Evolutionary conservation across 1,139 yeast species (phyloP), one percentile per base, ranked within the genome.

Genomic region (Geotrichum aggregatum): DNA sequence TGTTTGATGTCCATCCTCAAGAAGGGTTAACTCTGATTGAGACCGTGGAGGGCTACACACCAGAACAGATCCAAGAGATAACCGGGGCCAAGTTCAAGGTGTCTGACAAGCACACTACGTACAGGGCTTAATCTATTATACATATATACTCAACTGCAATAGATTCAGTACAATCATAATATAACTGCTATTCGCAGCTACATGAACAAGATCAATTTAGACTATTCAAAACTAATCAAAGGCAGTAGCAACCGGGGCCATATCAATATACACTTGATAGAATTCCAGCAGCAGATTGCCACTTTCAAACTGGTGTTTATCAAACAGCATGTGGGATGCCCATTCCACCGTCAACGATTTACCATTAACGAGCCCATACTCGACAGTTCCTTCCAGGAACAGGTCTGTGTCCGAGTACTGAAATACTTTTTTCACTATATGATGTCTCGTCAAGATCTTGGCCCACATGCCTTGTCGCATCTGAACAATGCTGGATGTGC

Each of bases 21-120:
- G 61, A 66, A 31, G 75, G 75, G 1, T 65, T 76, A 52, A 68
- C 71, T 1, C 63, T 76, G 54, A 67, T 73, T 42, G 80, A 76
- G 59, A 59, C 71, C 45, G 73, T 71, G 56, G 71, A 71, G 5
- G 71, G 71, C 13, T 65, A 68, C 35, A 66, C 72, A 11, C 64
- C 75, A 11, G 78, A 74, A 35, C 76, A 76, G 50, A 65, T 76
- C 47, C 63, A 58, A 49, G 61, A 56, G 21, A 71, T 69, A 56
- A 76, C 80, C 4, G 77, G 59, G 13, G 77, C 78, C 22, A 62
- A 66, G 21, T 76, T 76, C 62, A 65, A 62, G 54, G 67, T 73
- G 19, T 62, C 75, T 19, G n/a, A n/a, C n/a, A n/a, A n/a, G n/a
- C n/a, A n/a, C n/a, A n/a, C n/a, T n/a, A n/a, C n/a, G n/a, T n/a